Percentiles rank a stretch among this genome's conserved stretches.
Conservation (phyloP, 192 early-diverging fungal species). For the Fimicolochytrium jonesii region DNA sequence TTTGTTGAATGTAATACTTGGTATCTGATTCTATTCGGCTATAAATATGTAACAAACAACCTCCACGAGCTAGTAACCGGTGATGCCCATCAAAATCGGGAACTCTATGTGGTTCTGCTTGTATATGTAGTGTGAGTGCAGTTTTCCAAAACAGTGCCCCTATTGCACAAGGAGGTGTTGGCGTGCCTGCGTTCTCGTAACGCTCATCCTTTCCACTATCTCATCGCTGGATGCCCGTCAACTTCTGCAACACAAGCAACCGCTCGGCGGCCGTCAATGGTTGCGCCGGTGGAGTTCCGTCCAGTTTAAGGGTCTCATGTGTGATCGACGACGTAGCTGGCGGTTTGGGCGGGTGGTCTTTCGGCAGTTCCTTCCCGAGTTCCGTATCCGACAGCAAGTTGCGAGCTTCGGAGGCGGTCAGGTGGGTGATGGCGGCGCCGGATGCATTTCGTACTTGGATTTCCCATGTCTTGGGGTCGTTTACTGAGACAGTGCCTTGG, state of each 20-base stretch:
- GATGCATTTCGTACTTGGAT: slow-evolving; percentile 28
- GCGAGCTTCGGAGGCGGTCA: slow-evolving; percentile 25
- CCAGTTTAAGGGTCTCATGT: slow-evolving; percentile 28
- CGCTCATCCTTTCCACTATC: too few relatives aligned
- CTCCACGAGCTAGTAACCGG: too few relatives aligned
- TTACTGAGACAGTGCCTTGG: slow-evolving; percentile 33
- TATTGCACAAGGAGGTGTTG: too few relatives aligned
- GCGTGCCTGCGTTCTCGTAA: too few relatives aligned
- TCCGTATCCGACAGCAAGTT: background rate
- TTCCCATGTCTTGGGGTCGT: slow-evolving; percentile 47
- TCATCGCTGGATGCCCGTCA: slow-evolving; percentile 35
- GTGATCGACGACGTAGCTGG: background rate
- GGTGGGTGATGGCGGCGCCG: slow-evolving; percentile 6
- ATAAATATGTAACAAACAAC: too few relatives aligned
- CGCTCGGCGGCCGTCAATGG: slow-evolving; percentile 29
- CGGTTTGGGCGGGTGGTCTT: background rate
- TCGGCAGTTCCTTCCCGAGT: slow-evolving; percentile 16
- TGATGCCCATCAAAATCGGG: too few relatives aligned
- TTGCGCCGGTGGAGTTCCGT: slow-evolving; percentile 23
- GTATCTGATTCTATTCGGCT: too few relatives aligned
- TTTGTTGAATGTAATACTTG: too few relatives aligned
- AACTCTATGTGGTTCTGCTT: too few relatives aligned
- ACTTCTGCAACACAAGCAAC: slow-evolving; percentile 31
- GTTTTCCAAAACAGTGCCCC: too few relatives aligned
- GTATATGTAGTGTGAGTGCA: too few relatives aligned